Percentiles rank a stretch among this genome's conserved stretches.
Conservation (phyloP, 2,329 filamentous ascomycete species). For the Emmonsiellopsis sp. region DNA sequence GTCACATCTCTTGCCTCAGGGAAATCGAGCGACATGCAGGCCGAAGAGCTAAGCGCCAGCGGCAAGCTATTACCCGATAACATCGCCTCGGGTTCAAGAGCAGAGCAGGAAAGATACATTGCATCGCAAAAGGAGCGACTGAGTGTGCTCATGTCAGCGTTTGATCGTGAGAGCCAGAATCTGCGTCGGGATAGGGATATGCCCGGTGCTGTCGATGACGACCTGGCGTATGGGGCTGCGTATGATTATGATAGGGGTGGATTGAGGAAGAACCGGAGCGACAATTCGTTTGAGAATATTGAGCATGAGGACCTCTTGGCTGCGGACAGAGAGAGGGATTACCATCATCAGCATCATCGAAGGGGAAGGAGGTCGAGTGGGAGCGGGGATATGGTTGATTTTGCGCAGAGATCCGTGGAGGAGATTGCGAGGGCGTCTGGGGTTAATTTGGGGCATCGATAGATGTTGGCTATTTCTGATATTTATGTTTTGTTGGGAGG, state of each 20-base stretch:
- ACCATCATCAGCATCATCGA: background rate
- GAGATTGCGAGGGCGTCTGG: constrained; percentile 6
- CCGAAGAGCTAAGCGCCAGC: constrained; percentile 46
- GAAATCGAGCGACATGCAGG: constrained; percentile 30
- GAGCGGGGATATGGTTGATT: background rate
- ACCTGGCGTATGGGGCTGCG: constrained; percentile 32
- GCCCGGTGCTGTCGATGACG: constrained; percentile 22
- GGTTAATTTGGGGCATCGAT: constrained; percentile 1
- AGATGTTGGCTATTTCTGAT: background rate
- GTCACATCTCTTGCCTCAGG: constrained; percentile 52
- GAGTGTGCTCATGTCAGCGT: constrained; percentile 61
- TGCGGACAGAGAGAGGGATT: background rate
- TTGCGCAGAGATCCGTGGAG: constrained; percentile 5
- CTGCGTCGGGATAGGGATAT: constrained; percentile 28
- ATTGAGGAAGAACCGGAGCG: constrained; percentile 72
- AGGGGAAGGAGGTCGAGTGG: background rate
- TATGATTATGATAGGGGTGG: constrained; percentile 18
- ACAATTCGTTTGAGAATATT: constrained; percentile 83
- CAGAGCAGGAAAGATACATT: constrained; percentile 67
- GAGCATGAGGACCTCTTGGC: constrained; percentile 46
- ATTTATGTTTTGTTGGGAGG: no score
- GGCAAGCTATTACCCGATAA: constrained; percentile 62
- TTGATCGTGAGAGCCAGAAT: constrained; percentile 68
- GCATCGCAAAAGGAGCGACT: constrained; percentile 70
- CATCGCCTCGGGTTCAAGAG: constrained; percentile 49